Base-by-base conservation (phyloP, 257 asterid species). In the Plantago ovata region DNA sequence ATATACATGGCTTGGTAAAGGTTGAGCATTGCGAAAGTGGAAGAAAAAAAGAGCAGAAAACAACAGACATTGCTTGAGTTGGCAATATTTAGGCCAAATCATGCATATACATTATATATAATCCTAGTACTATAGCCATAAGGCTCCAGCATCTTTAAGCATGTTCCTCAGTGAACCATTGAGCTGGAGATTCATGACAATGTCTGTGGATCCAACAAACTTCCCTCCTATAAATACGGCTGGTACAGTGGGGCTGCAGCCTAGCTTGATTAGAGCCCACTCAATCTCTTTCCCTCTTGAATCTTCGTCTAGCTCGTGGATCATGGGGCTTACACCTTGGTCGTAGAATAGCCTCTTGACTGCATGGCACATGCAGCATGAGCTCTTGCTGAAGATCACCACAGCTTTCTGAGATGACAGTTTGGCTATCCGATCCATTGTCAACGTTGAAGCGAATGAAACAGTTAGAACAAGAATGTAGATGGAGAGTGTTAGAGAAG, bases 311-410 rank as follows among this genome's bases (percentile, higher is more conserved):
- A 81, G 59, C 47, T 84, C 86, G 23, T 58, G 53, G 13, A 81
- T 60, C 82, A 69, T 41, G 7, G 84, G 92, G 66, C 72, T 76
- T 54, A 74, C 82, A 0, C 88, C 88, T 67, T 71, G 85, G 58
- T 84, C 85, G 24, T 78, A 66, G 48, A 81, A 81, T 9, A 84
- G 59, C 45, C 78, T 68, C 71, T 76, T 81, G 39, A 84, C 76
- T 19, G 84, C 80, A 68, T 81, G 84, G 63, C 92, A 78, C 87
- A 83, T 80, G 78, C 87, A 80, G 24, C 91, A 83, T 14, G 83
- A 60, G 54, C 78, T 80, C 84, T 83, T 77, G 46, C 82, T 80
- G 58, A 83, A 83, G 7, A 83, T 77, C 78, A 83, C 83, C 0
- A 80, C 85, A 38, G 86, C 81, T 38, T 53, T 80, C 55, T 73